phyloP scores from a whole-genome alignment of 305 asterid species.

The Fraxinus albicans region DNA sequence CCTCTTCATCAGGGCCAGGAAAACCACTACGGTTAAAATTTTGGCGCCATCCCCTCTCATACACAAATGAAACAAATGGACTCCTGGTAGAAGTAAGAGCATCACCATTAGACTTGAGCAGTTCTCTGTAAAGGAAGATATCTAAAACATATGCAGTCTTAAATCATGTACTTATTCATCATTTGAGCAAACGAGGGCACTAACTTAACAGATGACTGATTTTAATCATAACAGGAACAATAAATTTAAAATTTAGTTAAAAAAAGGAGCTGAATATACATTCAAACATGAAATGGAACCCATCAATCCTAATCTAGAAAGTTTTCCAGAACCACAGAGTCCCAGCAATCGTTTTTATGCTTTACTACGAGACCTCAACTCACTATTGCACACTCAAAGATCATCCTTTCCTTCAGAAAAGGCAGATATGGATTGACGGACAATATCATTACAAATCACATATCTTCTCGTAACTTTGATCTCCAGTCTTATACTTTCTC shows the following conservation, averaged over 20 bases:
- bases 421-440: not conserved
- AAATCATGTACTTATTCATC: not conserved
- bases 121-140: not conserved
- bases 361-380: not conserved
- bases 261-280: not conserved
- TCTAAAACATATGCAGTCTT: not conserved
- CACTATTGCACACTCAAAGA: not conserved
- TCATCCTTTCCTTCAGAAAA: not conserved
- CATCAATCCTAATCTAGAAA: not conserved
- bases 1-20: conserved; percentile 99
- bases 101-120: conserved; percentile 28
- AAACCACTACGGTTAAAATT: conserved; percentile 77
- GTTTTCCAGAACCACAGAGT: not conserved
- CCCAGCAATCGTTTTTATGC: not conserved
- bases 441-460: not conserved
- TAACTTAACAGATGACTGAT: not conserved
- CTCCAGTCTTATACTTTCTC: not conserved
- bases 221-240: not conserved
- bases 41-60: conserved; percentile 99
- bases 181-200: not conserved
- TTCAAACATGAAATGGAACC: not conserved
- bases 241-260: not conserved
- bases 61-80: conserved; percentile 82
- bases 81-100: conserved; percentile 62
- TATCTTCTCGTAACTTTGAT: not conserved